Evolutionary conservation across 2,329 filamentous ascomycete genomes (phyloP).

Genomic region (Neonectria faginata): DNA sequence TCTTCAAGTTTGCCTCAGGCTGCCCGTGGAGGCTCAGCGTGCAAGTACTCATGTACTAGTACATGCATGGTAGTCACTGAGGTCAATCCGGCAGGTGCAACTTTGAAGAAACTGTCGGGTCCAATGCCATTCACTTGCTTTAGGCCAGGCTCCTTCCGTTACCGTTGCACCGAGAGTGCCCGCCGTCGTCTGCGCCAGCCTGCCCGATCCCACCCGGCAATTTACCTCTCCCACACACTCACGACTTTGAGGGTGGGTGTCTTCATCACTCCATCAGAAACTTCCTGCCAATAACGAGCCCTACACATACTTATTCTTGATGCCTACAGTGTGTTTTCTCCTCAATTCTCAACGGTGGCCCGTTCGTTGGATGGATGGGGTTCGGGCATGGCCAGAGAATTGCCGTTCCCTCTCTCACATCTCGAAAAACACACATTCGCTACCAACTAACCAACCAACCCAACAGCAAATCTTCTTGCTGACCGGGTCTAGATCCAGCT

Average conservation of each 20-base stretch:
- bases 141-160: constrained; percentile 5
- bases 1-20: too few species aligned
- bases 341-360: constrained; percentile 11
- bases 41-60: not conserved
- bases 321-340: constrained; percentile 7
- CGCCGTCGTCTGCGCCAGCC: not conserved
- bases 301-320: not conserved
- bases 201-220: constrained; percentile 26
- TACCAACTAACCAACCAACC: constrained; percentile 14
- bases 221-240: not conserved
- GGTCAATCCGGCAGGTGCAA: constrained; percentile 23
- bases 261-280: constrained; percentile 15
- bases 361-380: constrained; percentile 3
- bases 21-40: too few species aligned
- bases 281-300: constrained; percentile 1
- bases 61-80: not conserved
- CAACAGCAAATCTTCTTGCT: not conserved
- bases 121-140: not conserved
- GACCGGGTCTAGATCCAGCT: constrained; percentile 31
- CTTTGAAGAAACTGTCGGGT: not conserved
- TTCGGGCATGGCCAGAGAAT: not conserved
- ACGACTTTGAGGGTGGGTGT: constrained; percentile 8
- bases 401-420: constrained; percentile 1
- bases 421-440: not conserved
- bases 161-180: constrained; percentile 20